Evolutionary conservation across 305 asterid genomes (phyloP).

Genomic region (Coffea humblotiana): DNA sequence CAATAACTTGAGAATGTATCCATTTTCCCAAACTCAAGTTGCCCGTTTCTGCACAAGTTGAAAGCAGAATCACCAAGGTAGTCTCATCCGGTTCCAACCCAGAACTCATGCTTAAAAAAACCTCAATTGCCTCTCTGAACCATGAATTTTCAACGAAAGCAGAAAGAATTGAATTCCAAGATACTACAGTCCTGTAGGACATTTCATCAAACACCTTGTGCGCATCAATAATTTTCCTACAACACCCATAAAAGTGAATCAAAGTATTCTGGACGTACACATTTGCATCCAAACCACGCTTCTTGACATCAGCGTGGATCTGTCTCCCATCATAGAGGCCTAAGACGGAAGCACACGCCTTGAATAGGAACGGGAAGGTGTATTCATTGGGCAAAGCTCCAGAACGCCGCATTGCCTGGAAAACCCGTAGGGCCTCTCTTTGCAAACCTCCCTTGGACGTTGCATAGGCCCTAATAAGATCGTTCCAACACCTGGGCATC

Average conservation of each 20-base stretch:
- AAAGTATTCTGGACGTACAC: slow-evolving; percentile 68
- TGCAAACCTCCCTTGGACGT: slow-evolving; percentile 29
- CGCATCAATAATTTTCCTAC: slow-evolving; percentile 50
- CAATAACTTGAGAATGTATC: slow-evolving; percentile 67
- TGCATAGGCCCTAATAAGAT: slow-evolving; percentile 52
- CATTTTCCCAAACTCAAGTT: slow-evolving; percentile 67
- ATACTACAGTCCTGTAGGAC: slow-evolving; percentile 48
- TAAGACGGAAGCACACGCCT: slow-evolving; percentile 52
- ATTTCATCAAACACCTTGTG: slow-evolving; percentile 63
- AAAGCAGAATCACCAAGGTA: slow-evolving; percentile 65
- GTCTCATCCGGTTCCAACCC: slow-evolving; percentile 54
- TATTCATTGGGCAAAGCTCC: slow-evolving; percentile 51
- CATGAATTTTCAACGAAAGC: slow-evolving; percentile 48
- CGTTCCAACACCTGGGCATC: slow-evolving; percentile 50
- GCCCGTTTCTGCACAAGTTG: slow-evolving; percentile 61
- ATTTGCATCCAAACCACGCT: slow-evolving; percentile 49
- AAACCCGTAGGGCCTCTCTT: slow-evolving; percentile 44
- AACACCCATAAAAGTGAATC: slow-evolving; percentile 57
- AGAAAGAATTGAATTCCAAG: slow-evolving; percentile 72
- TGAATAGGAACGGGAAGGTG: slow-evolving; percentile 66
- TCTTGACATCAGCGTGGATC: slow-evolving; percentile 57
- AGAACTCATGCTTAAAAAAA: slow-evolving; percentile 44
- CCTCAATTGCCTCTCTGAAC: slow-evolving; percentile 42
- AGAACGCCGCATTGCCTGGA: slow-evolving; percentile 51
- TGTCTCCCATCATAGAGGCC: slow-evolving; percentile 56